Percentiles rank a stretch among this genome's conserved stretches.
These are phyloP conservation scores for Chrysoporthe austroafricana DNA, from an alignment of 2,329 filamentous ascomycete species.

Conservation along the genomic window DNA sequence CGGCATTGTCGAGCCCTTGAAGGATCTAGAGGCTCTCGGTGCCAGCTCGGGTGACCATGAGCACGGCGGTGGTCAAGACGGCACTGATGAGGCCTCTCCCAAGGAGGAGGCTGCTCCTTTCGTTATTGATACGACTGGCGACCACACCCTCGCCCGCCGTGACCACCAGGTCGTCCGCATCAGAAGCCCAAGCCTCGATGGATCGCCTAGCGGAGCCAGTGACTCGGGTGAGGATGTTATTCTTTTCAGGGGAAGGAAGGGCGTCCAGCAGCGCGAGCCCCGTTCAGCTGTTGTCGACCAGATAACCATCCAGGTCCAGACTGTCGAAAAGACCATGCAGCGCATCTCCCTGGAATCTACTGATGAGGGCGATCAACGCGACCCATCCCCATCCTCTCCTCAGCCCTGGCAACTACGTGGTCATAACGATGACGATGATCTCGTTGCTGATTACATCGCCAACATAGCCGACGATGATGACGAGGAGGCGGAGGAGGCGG, in stretches of 20 bases:
- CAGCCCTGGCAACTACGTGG: slow-evolving; percentile 30
- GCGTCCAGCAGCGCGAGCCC: slow-evolving; percentile 28
- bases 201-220: slow-evolving; percentile 32
- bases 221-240: slow-evolving; percentile 76
- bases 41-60: slow-evolving; percentile 6
- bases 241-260: slow-evolving; percentile 55
- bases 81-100: slow-evolving; percentile 18
- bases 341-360: slow-evolving; percentile 19
- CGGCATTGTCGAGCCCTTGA: slow-evolving; percentile 55
- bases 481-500: slow-evolving; percentile 33
- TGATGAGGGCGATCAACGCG: slow-evolving; percentile 7
- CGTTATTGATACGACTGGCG: slow-evolving; percentile 44
- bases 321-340: slow-evolving; percentile 26
- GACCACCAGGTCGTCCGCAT: slow-evolving; percentile 25
- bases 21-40: slow-evolving; percentile 40
- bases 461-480: slow-evolving; percentile 56
- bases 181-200: slow-evolving; percentile 27
- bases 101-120: slow-evolving; percentile 34
- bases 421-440: slow-evolving; percentile 50
- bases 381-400: background rate
- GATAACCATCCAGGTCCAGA: slow-evolving; percentile 33
- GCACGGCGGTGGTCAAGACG: background rate
- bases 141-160: slow-evolving; percentile 32
- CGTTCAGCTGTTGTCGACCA: slow-evolving; percentile 27
- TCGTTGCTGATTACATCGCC: slow-evolving; percentile 71